Percentiles rank a stretch among this genome's conserved stretches.
These are phyloP conservation scores for Amanita fuliginea DNA, from an alignment of 768 basidiomycete genomes.

Conservation along the genomic window DNA sequence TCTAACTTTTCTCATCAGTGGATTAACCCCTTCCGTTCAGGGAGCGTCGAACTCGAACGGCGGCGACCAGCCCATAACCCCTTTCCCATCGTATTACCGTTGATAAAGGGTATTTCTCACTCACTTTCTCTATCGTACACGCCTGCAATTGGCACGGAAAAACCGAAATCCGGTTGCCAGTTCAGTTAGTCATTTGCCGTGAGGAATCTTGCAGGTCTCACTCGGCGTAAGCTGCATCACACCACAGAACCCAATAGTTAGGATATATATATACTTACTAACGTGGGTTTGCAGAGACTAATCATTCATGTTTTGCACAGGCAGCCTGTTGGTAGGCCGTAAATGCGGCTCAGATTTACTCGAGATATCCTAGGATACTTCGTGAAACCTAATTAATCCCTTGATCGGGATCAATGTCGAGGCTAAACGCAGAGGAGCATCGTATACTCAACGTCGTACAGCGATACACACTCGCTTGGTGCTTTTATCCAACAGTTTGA, in stretches of 20 bases:
- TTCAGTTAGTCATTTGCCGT: too few species aligned
- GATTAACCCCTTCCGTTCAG: not conserved
- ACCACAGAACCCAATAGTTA: not conserved
- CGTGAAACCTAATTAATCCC: not conserved
- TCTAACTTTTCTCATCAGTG: not conserved
- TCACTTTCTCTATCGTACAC: too few species aligned
- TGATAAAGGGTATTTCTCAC: too few species aligned
- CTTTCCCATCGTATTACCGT: too few species aligned
- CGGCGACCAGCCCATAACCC: not conserved
- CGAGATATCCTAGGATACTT: not conserved
- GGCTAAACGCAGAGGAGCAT: not conserved
- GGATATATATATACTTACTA: not conserved
- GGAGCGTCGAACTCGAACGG: too few species aligned
- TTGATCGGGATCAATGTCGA: not conserved
- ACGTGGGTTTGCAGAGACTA: not conserved
- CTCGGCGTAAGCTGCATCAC: not conserved
- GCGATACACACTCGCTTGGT: not conserved
- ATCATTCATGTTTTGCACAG: not conserved
- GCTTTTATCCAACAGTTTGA: too few species aligned
- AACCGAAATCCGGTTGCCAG: too few species aligned
- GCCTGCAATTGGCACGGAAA: too few species aligned
- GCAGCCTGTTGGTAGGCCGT: not conserved
- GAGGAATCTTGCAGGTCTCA: not conserved
- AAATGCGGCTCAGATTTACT: not conserved
- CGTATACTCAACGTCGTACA: not conserved